Evolutionary conservation across 257 asterid genomes (phyloP).

Genomic region (Rhazya stricta): DNA sequence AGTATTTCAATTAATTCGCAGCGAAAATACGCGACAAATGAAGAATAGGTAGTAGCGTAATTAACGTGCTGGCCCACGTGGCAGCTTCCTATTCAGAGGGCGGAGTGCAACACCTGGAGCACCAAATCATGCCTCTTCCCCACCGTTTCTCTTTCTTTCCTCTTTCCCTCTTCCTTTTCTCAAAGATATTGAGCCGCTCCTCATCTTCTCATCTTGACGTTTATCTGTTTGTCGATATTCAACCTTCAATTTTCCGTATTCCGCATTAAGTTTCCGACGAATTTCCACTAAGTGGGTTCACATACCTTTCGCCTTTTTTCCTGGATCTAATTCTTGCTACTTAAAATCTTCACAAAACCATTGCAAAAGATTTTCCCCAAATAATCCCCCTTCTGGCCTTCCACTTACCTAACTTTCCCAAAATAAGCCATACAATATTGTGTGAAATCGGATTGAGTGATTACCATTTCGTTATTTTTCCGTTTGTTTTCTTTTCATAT

Average conservation of each 20-base stretch:
- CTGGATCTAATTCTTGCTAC: constrained; percentile 8
- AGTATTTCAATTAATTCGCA: too few species aligned
- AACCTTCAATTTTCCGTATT: not conserved
- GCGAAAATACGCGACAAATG: too few species aligned
- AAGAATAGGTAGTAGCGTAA: too few species aligned
- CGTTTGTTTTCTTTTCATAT: not conserved
- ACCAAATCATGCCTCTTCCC: too few species aligned
- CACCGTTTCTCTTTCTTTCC: not conserved
- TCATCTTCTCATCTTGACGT: too few species aligned
- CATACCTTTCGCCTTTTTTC: not conserved
- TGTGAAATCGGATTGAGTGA: not conserved
- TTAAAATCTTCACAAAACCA: not conserved
- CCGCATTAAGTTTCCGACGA: not conserved
- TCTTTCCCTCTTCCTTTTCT: not conserved
- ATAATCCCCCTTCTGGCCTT: not conserved
- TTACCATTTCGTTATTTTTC: not conserved
- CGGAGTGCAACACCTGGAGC: too few species aligned
- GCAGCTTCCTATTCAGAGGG: too few species aligned
- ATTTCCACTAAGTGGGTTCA: not conserved
- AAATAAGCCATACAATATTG: not conserved
- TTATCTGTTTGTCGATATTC: too few species aligned
- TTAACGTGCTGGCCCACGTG: too few species aligned
- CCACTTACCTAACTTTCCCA: not conserved
- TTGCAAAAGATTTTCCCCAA: not conserved
- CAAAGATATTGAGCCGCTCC: not conserved